Evolutionary conservation across 345 rosid genomes (phyloP).

Genomic region (Clausena lansium): DNA sequence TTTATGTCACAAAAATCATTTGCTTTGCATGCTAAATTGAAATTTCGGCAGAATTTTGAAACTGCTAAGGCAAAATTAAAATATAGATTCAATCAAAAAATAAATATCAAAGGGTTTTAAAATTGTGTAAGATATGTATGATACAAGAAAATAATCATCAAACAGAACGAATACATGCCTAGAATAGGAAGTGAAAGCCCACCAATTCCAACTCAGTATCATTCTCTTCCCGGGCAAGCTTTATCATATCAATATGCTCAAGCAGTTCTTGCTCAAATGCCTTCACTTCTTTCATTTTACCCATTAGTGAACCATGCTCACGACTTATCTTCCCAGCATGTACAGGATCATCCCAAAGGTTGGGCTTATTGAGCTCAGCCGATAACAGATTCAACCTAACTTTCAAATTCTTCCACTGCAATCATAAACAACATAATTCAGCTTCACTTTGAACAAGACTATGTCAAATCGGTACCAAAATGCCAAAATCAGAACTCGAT

Average conservation of each 20-base stretch:
- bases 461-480: neutral
- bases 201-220: slow-evolving; percentile 92
- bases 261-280: slow-evolving; percentile 76
- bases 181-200: slow-evolving; percentile 61
- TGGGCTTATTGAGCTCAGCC: slow-evolving; percentile 60
- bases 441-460: neutral
- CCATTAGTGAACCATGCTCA: slow-evolving; percentile 76
- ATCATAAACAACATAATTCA: slow-evolving; percentile 18
- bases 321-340: slow-evolving; percentile 88
- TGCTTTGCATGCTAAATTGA: neutral
- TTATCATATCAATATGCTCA: slow-evolving; percentile 94
- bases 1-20: neutral
- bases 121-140: neutral
- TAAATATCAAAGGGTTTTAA: neutral
- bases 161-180: slow-evolving; percentile 59
- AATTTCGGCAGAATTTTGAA: neutral
- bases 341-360: slow-evolving; percentile 86
- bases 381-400: slow-evolving; percentile 66
- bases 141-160: slow-evolving; percentile 15
- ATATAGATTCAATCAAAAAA: slow-evolving; percentile 1
- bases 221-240: slow-evolving; percentile 85
- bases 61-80: neutral
- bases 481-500: neutral
- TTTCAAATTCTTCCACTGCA: slow-evolving; percentile 78
- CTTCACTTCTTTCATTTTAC: slow-evolving; percentile 72